A percentile compares a stretch with the other conserved stretches of the same genome.
Evolutionary conservation across 2,329 filamentous ascomycete genomes (phyloP).

Genomic region (Xylaria sp.): DNA sequence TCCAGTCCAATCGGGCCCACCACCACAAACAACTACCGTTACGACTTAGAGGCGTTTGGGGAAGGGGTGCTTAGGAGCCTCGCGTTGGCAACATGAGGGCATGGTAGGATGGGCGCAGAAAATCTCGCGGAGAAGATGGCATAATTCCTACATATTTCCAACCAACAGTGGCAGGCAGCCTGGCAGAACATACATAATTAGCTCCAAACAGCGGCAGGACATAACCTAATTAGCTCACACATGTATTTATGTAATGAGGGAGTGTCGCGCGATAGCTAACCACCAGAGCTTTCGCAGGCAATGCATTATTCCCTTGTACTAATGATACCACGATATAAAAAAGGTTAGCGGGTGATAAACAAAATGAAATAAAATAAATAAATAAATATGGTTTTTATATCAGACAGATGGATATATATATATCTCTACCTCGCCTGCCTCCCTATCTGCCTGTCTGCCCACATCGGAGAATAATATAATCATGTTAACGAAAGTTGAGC

Average conservation of each 20-base stretch:
- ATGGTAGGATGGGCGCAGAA: background rate
- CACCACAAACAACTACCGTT: background rate
- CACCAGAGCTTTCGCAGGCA: background rate
- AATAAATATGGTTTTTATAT: background rate
- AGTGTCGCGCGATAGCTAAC: background rate
- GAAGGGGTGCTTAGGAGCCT: background rate
- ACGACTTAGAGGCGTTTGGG: background rate
- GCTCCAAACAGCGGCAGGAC: background rate
- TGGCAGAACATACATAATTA: background rate
- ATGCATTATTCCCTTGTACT: background rate
- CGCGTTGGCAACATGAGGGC: background rate
- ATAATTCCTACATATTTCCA: no score
- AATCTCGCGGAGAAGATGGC: no score
- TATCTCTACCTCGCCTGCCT: background rate
- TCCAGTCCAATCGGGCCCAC: background rate
- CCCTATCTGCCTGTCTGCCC: background rate
- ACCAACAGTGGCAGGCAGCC: background rate
- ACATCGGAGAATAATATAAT: no score
- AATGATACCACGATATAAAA: constrained; percentile 21
- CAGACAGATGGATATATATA: background rate
- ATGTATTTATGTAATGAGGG: background rate
- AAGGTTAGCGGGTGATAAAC: background rate
- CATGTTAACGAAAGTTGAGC: no score
- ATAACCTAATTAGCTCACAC: background rate
- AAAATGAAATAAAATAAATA: background rate